A percentile compares a stretch with the other conserved stretches of the same genome.
Conservation (phyloP, 139 green algal genomes). For the Micractinium sp. region DNA sequence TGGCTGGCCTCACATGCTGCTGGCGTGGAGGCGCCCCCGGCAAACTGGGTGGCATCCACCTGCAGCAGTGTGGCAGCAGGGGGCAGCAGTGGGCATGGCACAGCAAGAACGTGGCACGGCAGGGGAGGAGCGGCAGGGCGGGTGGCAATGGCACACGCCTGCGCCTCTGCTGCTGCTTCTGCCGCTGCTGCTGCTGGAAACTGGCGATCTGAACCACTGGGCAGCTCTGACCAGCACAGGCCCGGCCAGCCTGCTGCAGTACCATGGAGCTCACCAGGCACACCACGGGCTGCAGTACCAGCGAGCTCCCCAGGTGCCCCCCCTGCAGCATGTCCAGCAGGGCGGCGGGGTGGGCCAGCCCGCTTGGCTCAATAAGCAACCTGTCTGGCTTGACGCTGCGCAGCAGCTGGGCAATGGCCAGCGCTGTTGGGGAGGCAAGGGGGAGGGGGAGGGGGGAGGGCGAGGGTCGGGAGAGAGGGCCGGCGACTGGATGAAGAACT, state of each 20-base stretch:
- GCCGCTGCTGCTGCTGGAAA: too few relatives aligned
- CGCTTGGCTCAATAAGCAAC: constrained; percentile 52
- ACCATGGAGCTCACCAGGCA: constrained; percentile 56
- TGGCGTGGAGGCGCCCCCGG: background rate
- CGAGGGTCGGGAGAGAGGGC: too few relatives aligned
- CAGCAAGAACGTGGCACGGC: too few relatives aligned
- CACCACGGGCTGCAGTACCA: constrained; percentile 56
- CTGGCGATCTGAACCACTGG: background rate
- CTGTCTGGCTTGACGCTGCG: constrained; percentile 65
- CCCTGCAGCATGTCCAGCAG: constrained; percentile 63
- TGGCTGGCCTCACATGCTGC: constrained; percentile 5
- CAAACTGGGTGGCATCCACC: constrained; percentile 34
- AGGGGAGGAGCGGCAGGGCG: background rate
- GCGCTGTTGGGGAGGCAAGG: constrained; percentile 10
- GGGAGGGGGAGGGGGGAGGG: too few relatives aligned
- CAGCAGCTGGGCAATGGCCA: constrained; percentile 72
- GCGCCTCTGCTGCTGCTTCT: too few relatives aligned
- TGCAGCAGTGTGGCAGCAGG: constrained; percentile 25
- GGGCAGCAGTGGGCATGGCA: background rate
- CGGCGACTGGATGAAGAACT: too few relatives aligned
- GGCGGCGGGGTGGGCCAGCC: constrained; percentile 68
- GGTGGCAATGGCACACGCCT: too few relatives aligned
- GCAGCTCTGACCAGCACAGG: background rate
- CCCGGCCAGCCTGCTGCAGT: background rate
- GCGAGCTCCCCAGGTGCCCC: constrained; percentile 52